Evolutionary conservation across 2,329 filamentous ascomycete species (phyloP).

Genomic region (Penicillium brasilianum): DNA sequence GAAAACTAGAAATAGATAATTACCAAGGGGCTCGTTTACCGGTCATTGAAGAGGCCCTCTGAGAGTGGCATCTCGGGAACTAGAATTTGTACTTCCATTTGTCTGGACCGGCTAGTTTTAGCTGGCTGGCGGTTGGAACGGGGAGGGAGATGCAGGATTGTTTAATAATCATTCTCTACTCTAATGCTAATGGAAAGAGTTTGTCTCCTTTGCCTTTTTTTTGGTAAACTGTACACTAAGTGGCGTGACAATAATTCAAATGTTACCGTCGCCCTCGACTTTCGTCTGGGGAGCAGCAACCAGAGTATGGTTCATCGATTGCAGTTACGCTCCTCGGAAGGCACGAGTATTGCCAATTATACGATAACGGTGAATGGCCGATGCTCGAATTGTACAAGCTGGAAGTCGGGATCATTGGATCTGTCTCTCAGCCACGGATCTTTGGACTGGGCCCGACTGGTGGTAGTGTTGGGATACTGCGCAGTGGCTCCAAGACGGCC

Average conservation of each 20-base stretch:
- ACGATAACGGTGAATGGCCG: conserved; percentile 26
- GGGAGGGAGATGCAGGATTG: conserved; percentile 28
- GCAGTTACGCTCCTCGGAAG: conserved; percentile 19
- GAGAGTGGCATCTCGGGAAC: too few relatives aligned
- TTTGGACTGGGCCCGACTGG: conserved; percentile 26
- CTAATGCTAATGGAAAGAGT: conserved; percentile 23
- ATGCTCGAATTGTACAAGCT: conserved; percentile 27
- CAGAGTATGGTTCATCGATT: conserved; percentile 24
- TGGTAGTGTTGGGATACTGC: conserved; percentile 10
- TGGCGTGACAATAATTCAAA: too few relatives aligned
- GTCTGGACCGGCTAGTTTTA: conserved; percentile 30
- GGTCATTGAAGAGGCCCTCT: background rate
- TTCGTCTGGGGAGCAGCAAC: conserved; percentile 26
- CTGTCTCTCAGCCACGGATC: conserved; percentile 28
- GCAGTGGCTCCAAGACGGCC: conserved; percentile 25
- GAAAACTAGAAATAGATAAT: background rate
- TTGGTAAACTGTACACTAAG: background rate
- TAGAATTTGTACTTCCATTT: conserved; percentile 31
- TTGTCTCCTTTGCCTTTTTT: background rate
- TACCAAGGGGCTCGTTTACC: background rate
- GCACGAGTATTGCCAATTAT: conserved; percentile 22
- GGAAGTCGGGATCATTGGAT: conserved; percentile 24
- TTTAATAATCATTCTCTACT: conserved; percentile 26
- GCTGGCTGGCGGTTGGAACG: conserved; percentile 30
- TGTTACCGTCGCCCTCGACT: conserved; percentile 29